Percentiles rank a stretch among this genome's conserved stretches.
Conservation (phyloP, 106 monocot species). For the Allium cepa region DNA sequence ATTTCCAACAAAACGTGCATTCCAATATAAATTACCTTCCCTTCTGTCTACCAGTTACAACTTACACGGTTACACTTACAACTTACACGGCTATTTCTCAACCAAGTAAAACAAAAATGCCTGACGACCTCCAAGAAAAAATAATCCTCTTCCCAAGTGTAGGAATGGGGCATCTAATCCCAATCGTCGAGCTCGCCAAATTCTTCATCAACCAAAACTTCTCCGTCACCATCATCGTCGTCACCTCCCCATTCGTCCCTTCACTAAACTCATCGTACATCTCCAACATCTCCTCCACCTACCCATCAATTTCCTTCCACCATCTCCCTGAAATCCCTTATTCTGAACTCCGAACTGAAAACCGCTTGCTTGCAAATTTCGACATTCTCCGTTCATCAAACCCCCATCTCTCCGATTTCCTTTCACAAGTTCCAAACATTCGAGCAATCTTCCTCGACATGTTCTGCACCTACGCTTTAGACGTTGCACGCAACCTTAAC, state of each 20-base stretch:
- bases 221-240: conserved; percentile 17
- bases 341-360: not conserved
- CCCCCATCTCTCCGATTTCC: conserved; percentile 5
- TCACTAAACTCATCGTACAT: conserved; percentile 8
- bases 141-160: conserved; percentile 23
- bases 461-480: conserved; percentile 8
- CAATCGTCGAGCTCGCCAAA: conserved; percentile 28
- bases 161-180: conserved; percentile 26
- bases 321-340: conserved; percentile 8
- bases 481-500: conserved; percentile 6
- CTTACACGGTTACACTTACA: too few relatives aligned
- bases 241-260: conserved; percentile 3
- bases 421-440: not conserved
- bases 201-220: conserved; percentile 14
- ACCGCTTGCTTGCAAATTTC: conserved; percentile 6
- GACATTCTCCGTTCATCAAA: conserved; percentile 13
- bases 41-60: too few relatives aligned
- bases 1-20: too few relatives aligned
- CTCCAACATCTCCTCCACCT: conserved; percentile 2
- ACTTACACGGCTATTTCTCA: too few relatives aligned
- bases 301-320: conserved; percentile 18
- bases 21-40: too few relatives aligned
- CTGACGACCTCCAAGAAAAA: not conserved
- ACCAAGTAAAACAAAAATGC: not conserved
- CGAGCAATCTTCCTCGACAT: conserved; percentile 13